A percentile compares a stretch with the other conserved stretches of the same genome.
Evolutionary conservation across 2,329 filamentous ascomycete genomes (phyloP).

Genomic region (Claviceps purpurea): DNA sequence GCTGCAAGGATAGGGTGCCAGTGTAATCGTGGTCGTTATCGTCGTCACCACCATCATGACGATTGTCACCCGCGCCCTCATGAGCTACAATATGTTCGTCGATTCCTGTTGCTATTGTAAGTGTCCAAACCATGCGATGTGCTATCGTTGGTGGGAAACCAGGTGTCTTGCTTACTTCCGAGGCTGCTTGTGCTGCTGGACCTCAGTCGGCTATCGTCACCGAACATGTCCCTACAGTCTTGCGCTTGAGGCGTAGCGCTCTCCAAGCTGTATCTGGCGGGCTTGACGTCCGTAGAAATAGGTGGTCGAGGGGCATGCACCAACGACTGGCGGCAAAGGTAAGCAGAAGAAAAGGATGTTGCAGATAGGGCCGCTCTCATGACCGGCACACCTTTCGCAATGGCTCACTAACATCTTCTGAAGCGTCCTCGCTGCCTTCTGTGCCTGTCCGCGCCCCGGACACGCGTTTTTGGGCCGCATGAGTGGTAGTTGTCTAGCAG

Average conservation of each 20-base stretch:
- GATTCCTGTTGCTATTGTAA: slow-evolving; percentile 31
- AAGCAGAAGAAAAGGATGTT: background rate
- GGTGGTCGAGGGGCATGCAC: slow-evolving; percentile 46
- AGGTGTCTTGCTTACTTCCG: slow-evolving; percentile 44
- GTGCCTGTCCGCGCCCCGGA: slow-evolving; percentile 24
- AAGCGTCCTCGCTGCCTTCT: slow-evolving; percentile 22
- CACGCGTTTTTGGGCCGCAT: slow-evolving; percentile 21
- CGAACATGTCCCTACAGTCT: slow-evolving; percentile 60
- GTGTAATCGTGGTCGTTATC: slow-evolving; percentile 31
- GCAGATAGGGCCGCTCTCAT: background rate
- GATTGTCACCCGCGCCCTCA: slow-evolving; percentile 9
- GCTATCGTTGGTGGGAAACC: background rate
- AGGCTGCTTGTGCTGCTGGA: slow-evolving; percentile 62
- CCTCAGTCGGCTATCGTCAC: slow-evolving; percentile 40
- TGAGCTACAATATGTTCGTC: slow-evolving; percentile 40
- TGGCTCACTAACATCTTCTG: slow-evolving; percentile 12
- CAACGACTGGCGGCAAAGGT: slow-evolving; percentile 4
- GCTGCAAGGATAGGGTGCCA: slow-evolving; percentile 24
- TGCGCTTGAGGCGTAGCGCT: slow-evolving; percentile 71
- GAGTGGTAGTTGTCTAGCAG: slow-evolving; percentile 28
- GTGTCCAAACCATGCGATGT: background rate
- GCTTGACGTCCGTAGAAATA: slow-evolving; percentile 62
- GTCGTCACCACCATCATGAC: slow-evolving; percentile 34
- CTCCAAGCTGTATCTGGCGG: slow-evolving; percentile 50
- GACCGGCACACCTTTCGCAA: slow-evolving; percentile 12